phyloP scores from a whole-genome alignment of 2,329 filamentous ascomycete species.

The Ceratocystis diversiconidia region DNA sequence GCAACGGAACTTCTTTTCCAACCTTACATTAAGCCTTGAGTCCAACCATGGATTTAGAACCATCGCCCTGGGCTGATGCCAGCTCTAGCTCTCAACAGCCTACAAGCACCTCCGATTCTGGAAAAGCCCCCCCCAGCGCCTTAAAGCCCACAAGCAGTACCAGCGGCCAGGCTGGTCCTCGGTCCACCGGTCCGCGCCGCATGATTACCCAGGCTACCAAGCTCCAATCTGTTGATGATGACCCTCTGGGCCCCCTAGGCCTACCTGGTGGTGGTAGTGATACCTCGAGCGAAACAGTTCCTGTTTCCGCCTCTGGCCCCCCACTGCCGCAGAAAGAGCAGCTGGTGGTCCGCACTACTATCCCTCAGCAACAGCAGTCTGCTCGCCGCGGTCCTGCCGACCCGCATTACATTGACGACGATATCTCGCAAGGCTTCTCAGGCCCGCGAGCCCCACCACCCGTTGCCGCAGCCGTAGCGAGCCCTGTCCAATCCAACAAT shows the following conservation, averaged over 20 bases:
- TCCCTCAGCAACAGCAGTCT: constrained; percentile 29
- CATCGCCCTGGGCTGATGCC: constrained; percentile 41
- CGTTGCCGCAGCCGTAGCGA: constrained; percentile 43
- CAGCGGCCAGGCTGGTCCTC: constrained; percentile 19
- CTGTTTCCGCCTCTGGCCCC: constrained; percentile 36
- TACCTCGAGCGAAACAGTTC: constrained; percentile 23
- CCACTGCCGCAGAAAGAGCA: constrained; percentile 59
- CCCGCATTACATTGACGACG: constrained; percentile 51
- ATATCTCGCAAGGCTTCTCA: constrained; percentile 21
- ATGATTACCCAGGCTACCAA: constrained; percentile 63
- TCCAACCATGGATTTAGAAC: constrained; percentile 35
- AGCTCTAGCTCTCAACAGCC: constrained; percentile 24
- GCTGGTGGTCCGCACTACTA: constrained; percentile 44
- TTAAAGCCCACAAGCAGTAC: constrained; percentile 24
- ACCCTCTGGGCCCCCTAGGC: constrained; percentile 60
- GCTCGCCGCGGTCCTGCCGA: constrained; percentile 35
- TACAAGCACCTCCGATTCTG: constrained; percentile 23
- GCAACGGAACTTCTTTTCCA: not conserved
- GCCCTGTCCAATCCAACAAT: constrained; percentile 36
- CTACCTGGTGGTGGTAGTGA: constrained; percentile 39
- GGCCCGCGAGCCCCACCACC: constrained; percentile 53
- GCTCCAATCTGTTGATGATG: constrained; percentile 60
- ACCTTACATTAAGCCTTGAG: not conserved
- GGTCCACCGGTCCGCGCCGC: constrained; percentile 35
- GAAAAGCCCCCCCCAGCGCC: constrained; percentile 19